Base-by-base conservation (phyloP, 83 land plant genomes). In the Diphasiastrum complanatum region DNA sequence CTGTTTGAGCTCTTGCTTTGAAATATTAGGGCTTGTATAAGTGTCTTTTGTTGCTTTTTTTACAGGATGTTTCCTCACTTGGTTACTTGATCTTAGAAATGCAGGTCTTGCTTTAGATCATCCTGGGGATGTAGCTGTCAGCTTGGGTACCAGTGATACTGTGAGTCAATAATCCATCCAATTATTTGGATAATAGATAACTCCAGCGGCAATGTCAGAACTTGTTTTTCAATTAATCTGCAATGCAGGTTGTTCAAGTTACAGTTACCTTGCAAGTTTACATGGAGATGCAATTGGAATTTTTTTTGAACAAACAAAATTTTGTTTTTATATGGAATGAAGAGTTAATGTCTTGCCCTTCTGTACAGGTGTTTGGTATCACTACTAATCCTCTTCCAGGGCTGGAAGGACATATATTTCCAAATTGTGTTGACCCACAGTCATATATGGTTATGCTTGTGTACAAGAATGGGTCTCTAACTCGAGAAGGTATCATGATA, bases 141-240 rank as follows among this genome's bases (percentile, higher is more conserved):
- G 99, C 67, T 77, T 95, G 37, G 99, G 99, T 38, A 95, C 99
- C 20, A 95, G 99, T 75, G 99, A 95, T 66, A 86, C 92, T 8
- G 99, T 95, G 69, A 85, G 89, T 54, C 4, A 38, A 14, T 14
- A 38, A 38, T 8, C 14, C 43, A 38, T 14, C 14, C 43, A 8
- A 38, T 8, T 38, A 8, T 14, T 8, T 8, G 14, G 43, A 38
- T 14, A 38, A 38, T 38, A 38, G 8, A 8, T 8, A 8, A 38
- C 8, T 8, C 14, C 43, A 8, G 8, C 14, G 43, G 43, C 43
- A 38, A 8, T 38, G 43, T 8, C 43, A 14, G 43, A 38, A 8
- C 43, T 38, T 14, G 12, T 14, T 38, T 38, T 38, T 38, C 14
- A 14, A 8, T 14, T 14, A 38, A 8, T 38, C 14, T 8, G 14